Base-by-base conservation (phyloP, 2,329 filamentous ascomycete genomes). In the Thelonectria discophora region DNA sequence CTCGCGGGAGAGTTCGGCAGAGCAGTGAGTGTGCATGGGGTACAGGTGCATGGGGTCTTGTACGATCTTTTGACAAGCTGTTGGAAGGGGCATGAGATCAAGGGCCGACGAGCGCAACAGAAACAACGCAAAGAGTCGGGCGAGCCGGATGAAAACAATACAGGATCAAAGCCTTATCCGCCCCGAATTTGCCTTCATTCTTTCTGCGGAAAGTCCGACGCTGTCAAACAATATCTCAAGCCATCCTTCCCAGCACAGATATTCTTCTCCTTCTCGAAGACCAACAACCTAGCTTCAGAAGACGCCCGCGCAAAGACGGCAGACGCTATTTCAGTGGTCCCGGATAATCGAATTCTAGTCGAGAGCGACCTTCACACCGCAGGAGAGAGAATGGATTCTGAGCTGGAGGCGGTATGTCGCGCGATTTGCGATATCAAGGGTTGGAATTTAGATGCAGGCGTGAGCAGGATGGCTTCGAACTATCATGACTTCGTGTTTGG, bases 121-220 rank as follows among this genome's bases (percentile, higher is more conserved):
- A 66, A 57, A 51, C 53, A 48, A 13, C 71, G 6, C 60, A 73
- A 9, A 45, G 67, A 48, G 10, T 63, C 53, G 0, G 21, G 60
- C 6, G 2, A 21, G 0, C 8, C 3, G 0, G n/a, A 48, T 84
- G 81, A 45, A 84, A 3, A 27, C 0, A 12, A 17, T 1, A 1
- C 18, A 0, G 2, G 0, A 0, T 1, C 18, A 0, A 69, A 69
- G 1, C 90, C 1, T 0, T 97, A 89, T 69, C 93, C 94, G 3
- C 92, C 93, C 0, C 82, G 93, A 4, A 89, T 97, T 68, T 97
- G 94, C 72, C 85, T 97, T 61, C 94, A 97, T 75, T 97, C 93
- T 0, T 97, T 93, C 75, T 94, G 91, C 24, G 93, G 92, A 0
- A 86, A 90, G 3, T 81, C 86, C 5, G 88, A 94, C 40, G 85